Evolutionary conservation across 805 yeast species (phyloP).

Genomic region (Lipomyces sp.): DNA sequence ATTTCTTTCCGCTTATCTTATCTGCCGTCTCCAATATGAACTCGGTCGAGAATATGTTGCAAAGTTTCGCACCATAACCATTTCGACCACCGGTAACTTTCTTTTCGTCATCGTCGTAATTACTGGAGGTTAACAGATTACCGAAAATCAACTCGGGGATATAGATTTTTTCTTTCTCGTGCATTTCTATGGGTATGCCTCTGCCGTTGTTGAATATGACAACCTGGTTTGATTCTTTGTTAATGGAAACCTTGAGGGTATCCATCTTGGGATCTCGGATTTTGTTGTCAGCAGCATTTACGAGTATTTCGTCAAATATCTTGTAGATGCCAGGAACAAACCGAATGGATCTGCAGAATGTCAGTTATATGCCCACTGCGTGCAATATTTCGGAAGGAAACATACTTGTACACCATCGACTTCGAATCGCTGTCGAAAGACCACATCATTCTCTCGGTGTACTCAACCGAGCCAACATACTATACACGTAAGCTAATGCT

Average conservation of each 20-base stretch:
- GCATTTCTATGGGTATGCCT: constrained; percentile 94
- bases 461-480: constrained; percentile 92
- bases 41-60: constrained; percentile 90
- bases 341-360: constrained; percentile 51
- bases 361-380: constrained; percentile 1
- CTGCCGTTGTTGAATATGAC: constrained; percentile 87
- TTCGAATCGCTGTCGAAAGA: constrained; percentile 64
- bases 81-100: constrained; percentile 98
- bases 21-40: constrained; percentile 90
- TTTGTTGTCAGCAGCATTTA: constrained; percentile 98
- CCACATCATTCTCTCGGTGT: constrained; percentile 79
- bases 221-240: constrained; percentile 68
- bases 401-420: constrained; percentile 47
- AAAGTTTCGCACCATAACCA: constrained; percentile 95
- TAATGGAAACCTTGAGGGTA: constrained; percentile 75
- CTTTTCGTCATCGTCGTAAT: constrained; percentile 91
- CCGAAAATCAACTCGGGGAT: constrained; percentile 97
- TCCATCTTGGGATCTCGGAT: constrained; percentile 92
- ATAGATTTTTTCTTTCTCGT: constrained; percentile 81
- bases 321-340: constrained; percentile 96
- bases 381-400: too few relatives aligned
- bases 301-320: constrained; percentile 94
- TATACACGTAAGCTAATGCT: too few relatives aligned
- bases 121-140: constrained; percentile 87
- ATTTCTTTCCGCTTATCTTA: constrained; percentile 54